Percentiles rank a stretch among this genome's conserved stretches.
Evolutionary conservation across 148 eudicot genomes (phyloP).

Genomic region (Salicornia ramosissima): DNA sequence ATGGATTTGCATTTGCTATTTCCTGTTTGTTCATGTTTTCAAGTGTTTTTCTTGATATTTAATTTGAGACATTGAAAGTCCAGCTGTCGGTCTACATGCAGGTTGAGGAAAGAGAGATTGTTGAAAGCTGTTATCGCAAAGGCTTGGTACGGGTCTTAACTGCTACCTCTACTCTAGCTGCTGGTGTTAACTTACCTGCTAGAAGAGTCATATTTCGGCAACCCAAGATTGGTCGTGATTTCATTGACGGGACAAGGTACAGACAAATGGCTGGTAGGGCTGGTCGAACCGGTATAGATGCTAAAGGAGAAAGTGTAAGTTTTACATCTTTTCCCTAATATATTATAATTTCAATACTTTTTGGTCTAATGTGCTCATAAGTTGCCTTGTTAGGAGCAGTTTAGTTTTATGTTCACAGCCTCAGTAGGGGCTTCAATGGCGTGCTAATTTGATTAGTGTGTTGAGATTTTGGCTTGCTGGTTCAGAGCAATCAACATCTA

Average conservation of each 20-base stretch:
- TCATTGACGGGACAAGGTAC: slow-evolving; percentile 91
- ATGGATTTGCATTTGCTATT: neutral
- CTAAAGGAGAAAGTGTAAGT: slow-evolving; percentile 99
- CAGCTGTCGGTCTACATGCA: slow-evolving; percentile 22
- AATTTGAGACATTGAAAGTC: neutral
- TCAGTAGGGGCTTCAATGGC: neutral
- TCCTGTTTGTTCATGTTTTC: slow-evolving; percentile 11
- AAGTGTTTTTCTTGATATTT: neutral
- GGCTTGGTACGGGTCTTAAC: slow-evolving; percentile 95
- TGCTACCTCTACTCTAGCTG: slow-evolving; percentile 98
- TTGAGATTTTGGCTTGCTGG: neutral
- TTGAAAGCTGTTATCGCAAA: slow-evolving; percentile 91
- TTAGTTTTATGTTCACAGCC: neutral
- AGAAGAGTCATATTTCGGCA: slow-evolving; percentile 97
- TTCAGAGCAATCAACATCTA: neutral
- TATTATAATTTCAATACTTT: neutral
- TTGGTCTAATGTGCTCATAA: neutral
- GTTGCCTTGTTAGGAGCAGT: neutral
- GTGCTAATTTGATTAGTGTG: neutral
- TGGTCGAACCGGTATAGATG: slow-evolving; percentile 99
- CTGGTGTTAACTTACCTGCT: slow-evolving; percentile 98
- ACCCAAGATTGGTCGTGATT: slow-evolving; percentile 95
- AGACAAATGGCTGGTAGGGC: slow-evolving; percentile 99
- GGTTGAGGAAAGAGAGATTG: slow-evolving; percentile 96
- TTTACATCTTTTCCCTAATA: neutral